Conservation (phyloP, 2,329 filamentous ascomycete species). For the Penicillium sp. region DNA sequence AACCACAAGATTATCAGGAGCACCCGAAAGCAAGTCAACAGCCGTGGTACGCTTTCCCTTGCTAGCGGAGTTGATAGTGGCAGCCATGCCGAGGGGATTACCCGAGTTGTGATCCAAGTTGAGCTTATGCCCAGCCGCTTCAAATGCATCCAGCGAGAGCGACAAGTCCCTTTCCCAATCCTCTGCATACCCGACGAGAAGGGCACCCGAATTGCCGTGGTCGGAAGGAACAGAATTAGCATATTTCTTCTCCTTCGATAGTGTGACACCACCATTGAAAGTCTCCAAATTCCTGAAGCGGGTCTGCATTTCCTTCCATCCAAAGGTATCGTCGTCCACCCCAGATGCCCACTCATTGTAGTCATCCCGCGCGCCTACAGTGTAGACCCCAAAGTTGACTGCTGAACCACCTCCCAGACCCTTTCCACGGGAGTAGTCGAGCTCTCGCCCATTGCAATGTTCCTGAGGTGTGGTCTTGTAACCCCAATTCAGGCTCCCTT, state of each 20-base stretch:
- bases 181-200: constrained; percentile 51
- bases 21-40: constrained; percentile 48
- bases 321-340: constrained; percentile 57
- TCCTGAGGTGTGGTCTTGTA: constrained; percentile 53
- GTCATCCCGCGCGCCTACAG: constrained; percentile 58
- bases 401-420: constrained; percentile 55
- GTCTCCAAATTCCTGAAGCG: constrained; percentile 56
- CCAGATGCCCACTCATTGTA: constrained; percentile 61
- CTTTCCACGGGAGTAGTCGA: constrained; percentile 54
- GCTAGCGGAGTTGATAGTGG: constrained; percentile 51
- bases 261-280: constrained; percentile 48
- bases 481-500: constrained; percentile 52
- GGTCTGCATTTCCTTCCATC: constrained; percentile 55
- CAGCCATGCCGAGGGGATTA: constrained; percentile 57
- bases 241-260: constrained; percentile 47
- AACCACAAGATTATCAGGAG: constrained; percentile 55
- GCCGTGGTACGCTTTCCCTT: constrained; percentile 55
- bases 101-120: constrained; percentile 61
- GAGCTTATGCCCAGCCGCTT: constrained; percentile 49
- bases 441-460: constrained; percentile 44
- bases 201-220: constrained; percentile 52
- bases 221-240: constrained; percentile 45
- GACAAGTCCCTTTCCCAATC: constrained; percentile 53
- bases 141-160: constrained; percentile 49
- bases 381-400: constrained; percentile 58